These are phyloP conservation scores for Carex kokanica DNA, from an alignment of 176 grass and related monocot genomes.

Conservation along the genomic window DNA sequence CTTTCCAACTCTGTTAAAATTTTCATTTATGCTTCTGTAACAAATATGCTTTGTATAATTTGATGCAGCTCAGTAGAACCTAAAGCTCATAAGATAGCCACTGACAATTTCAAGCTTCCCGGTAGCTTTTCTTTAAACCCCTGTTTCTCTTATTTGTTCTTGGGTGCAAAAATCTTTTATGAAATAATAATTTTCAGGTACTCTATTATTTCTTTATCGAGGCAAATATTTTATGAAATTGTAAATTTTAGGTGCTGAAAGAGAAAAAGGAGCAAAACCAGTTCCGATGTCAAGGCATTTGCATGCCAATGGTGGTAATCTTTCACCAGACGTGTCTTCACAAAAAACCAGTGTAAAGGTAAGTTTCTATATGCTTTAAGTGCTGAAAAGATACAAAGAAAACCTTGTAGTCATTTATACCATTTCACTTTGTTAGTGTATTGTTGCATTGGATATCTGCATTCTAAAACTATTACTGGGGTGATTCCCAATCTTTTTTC, in stretches of 20 bases:
- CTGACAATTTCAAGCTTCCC: conserved; percentile 52
- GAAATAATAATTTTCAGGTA: neutral
- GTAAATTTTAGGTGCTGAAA: conserved; percentile 25
- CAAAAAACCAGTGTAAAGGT: conserved; percentile 18
- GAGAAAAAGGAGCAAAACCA: conserved; percentile 8
- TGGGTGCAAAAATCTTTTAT: neutral
- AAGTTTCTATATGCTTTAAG: neutral
- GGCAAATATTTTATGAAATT: neutral
- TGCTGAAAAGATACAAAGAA: neutral
- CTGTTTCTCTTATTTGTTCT: conserved; percentile 8
- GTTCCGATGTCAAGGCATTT: conserved; percentile 6
- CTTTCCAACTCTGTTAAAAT: neutral
- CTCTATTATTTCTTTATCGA: conserved; percentile 1
- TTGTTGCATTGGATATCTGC: neutral
- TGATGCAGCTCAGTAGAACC: conserved; percentile 54
- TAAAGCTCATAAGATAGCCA: conserved; percentile 48
- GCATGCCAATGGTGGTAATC: conserved; percentile 12
- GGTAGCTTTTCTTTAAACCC: conserved; percentile 38
- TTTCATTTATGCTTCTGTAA: neutral
- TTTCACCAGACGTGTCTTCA: conserved; percentile 17
- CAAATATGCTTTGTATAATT: conserved; percentile 23
- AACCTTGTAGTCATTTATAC: neutral
- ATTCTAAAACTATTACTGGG: neutral
- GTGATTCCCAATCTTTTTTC: neutral
- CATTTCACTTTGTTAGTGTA: neutral